Evolutionary conservation across 345 rosid species (phyloP).

Genomic region (Theobroma cacao): DNA sequence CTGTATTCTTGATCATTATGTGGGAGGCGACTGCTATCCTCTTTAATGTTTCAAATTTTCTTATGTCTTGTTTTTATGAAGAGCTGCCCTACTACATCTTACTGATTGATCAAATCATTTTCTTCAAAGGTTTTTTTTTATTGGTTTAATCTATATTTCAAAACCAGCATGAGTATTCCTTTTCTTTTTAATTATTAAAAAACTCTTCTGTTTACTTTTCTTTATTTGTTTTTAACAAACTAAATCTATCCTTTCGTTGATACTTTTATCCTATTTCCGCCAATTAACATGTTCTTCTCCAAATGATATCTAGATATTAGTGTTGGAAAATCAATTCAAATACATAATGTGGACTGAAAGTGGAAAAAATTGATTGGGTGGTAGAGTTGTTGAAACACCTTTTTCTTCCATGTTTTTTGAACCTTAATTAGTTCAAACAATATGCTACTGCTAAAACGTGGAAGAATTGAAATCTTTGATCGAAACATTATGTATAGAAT

Average conservation of each 20-base stretch:
- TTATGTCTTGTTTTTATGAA: background rate
- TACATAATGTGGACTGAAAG: background rate
- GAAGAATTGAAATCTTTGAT: conserved; percentile 14
- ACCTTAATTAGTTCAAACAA: conserved; percentile 13
- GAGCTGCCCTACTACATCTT: background rate
- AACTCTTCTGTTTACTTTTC: background rate
- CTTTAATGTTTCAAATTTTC: background rate
- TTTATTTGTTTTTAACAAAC: background rate
- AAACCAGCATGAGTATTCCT: background rate
- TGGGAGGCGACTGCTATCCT: background rate
- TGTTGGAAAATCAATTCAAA: background rate
- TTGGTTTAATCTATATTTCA: background rate
- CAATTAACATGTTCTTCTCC: background rate
- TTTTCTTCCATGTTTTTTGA: conserved; percentile 1
- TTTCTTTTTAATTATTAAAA: background rate
- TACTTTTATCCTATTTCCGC: background rate
- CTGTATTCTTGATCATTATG: background rate
- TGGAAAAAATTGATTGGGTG: background rate
- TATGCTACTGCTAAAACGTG: background rate
- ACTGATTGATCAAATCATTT: background rate
- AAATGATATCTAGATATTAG: background rate
- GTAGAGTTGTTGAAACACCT: background rate
- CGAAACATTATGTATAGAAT: background rate
- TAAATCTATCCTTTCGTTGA: background rate
- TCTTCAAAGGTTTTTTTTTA: background rate